Conservation (phyloP, 805 yeast species). For the Candida vartiovaarae region DNA sequence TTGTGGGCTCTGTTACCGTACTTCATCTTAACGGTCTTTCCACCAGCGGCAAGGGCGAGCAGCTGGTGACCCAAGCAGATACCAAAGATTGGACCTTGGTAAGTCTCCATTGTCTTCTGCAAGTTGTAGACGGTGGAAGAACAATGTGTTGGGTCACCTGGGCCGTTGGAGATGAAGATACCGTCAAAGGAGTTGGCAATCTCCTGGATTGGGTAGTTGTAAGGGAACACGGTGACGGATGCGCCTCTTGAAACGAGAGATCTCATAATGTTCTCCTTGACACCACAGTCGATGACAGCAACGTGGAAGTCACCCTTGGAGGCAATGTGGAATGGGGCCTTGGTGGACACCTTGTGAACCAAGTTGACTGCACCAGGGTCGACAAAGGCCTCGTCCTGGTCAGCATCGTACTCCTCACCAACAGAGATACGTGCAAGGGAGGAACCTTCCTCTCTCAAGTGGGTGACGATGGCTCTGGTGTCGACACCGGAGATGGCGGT, state of each 20-base stretch:
- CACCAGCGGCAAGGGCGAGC: conserved; percentile 92
- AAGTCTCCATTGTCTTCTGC: conserved; percentile 56
- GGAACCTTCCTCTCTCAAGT: conserved; percentile 93
- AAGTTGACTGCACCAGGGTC: conserved; percentile 88
- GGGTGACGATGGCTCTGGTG: conserved; percentile 89
- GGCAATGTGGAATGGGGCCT: conserved; percentile 85
- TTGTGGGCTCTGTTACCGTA: conserved; percentile 99
- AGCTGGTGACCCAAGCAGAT: conserved; percentile 98
- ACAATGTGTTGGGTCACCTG: conserved; percentile 97
- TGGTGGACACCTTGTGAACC: conserved; percentile 91
- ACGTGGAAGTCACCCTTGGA: conserved; percentile 66
- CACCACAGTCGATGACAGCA: conserved; percentile 97
- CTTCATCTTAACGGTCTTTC: conserved; percentile 84
- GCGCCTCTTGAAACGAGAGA: conserved; percentile 94
- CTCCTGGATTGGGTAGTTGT: conserved; percentile 86
- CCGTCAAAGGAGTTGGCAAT: conserved; percentile 93
- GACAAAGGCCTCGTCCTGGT: conserved; percentile 81
- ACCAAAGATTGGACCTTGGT: conserved; percentile 86
- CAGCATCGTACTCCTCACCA: conserved; percentile 88
- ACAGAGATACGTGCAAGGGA: conserved; percentile 84
- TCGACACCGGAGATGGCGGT: conserved; percentile 97
- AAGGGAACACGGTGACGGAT: conserved; percentile 93
- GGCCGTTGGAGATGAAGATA: conserved; percentile 90
- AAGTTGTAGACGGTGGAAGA: conserved; percentile 67
- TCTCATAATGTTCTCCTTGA: conserved; percentile 93